phyloP scores from a whole-genome alignment of 257 asterid genomes.

The Rhazya stricta region DNA sequence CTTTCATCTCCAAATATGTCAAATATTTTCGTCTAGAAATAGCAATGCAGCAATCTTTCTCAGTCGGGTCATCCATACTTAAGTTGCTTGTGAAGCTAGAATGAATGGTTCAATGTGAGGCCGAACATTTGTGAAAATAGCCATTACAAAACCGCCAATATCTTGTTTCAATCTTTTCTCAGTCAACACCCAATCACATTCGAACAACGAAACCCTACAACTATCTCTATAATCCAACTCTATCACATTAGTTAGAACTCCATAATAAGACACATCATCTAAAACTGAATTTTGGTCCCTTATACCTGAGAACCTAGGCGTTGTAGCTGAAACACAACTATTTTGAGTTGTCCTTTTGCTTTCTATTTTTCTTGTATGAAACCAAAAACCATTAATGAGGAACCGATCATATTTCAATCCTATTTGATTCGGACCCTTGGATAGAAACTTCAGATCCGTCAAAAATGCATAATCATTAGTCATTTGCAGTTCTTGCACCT shows the following conservation, averaged over 20 bases:
- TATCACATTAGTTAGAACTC: not conserved
- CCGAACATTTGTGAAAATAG: not conserved
- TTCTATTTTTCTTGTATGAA: not conserved
- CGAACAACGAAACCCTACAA: not conserved
- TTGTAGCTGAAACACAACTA: not conserved
- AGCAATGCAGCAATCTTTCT: not conserved
- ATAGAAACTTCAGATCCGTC: too few relatives aligned
- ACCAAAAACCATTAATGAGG: not conserved
- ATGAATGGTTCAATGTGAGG: not conserved
- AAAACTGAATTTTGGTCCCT: not conserved
- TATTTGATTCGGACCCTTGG: not conserved
- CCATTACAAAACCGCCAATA: not conserved
- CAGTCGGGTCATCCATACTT: slow-evolving; percentile 1
- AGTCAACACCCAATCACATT: not conserved
- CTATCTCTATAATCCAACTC: not conserved
- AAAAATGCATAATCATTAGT: not conserved
- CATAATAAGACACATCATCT: not conserved
- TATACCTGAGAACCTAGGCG: not conserved
- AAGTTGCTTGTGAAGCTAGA: slow-evolving; percentile 2
- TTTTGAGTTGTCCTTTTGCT: not conserved
- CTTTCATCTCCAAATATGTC: too few relatives aligned
- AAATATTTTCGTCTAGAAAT: too few relatives aligned
- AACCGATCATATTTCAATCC: not conserved
- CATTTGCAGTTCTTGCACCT: not conserved
- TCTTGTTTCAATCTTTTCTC: not conserved